phyloP scores from a whole-genome alignment of 495 filamentous ascomycete species.

The Patellaria atrata region DNA sequence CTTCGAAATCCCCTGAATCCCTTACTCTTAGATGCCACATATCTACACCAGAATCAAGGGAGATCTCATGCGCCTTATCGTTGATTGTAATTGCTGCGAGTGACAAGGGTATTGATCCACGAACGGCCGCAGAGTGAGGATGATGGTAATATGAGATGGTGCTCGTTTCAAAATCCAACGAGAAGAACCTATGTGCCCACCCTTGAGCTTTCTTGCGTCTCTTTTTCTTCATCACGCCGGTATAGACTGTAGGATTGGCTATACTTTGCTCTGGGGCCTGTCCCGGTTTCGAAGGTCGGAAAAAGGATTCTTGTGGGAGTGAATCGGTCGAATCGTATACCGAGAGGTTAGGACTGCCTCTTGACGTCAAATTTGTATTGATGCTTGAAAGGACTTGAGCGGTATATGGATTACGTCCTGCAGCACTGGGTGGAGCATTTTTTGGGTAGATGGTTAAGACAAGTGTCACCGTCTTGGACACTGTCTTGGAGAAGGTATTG shows the following conservation, averaged over 20 bases:
- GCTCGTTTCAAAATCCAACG: conserved; percentile 77
- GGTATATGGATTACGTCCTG: conserved; percentile 52
- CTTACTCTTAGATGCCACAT: conserved; percentile 88
- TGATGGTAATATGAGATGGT: conserved; percentile 94
- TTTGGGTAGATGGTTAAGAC: conserved; percentile 89
- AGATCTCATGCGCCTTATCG: conserved; percentile 76
- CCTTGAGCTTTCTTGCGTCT: conserved; percentile 86
- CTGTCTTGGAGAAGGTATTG: conserved; percentile 95
- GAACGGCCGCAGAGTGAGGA: conserved; percentile 72
- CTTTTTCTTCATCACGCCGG: conserved; percentile 73
- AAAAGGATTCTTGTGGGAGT: conserved; percentile 17
- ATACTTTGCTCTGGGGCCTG: conserved; percentile 5
- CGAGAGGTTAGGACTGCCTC: conserved; percentile 20
- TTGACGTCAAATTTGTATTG: conserved; percentile 35
- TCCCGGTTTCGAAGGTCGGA: conserved; percentile 2
- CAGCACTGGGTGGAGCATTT: conserved; percentile 63
- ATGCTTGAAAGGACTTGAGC: conserved; percentile 32
- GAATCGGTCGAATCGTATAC: conserved; percentile 24
- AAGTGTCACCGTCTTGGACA: conserved; percentile 86
- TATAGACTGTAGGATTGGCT: conserved; percentile 43
- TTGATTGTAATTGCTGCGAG: conserved; percentile 83
- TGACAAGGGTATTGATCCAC: conserved; percentile 83
- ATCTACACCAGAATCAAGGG: conserved; percentile 91
- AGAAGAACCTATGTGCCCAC: conserved; percentile 86
- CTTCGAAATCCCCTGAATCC: conserved; percentile 67